Percentiles rank a stretch among this genome's conserved stretches.
phyloP scores from a whole-genome alignment of 306 rosid genomes.

The Ochetophila trinervis region DNA sequence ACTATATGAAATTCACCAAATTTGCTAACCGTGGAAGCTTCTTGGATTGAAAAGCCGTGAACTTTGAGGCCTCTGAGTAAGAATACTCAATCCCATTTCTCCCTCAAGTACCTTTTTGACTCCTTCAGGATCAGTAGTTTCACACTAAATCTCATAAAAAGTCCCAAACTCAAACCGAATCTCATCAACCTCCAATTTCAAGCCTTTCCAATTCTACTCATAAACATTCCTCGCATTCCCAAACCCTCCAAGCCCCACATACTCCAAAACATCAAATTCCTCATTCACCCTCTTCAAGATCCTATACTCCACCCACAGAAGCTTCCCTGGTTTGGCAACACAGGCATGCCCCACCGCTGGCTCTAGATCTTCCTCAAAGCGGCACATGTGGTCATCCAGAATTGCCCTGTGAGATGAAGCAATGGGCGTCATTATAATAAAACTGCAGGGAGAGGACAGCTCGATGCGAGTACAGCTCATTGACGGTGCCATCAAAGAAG shows the following conservation, averaged over 20 bases:
- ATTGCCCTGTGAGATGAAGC: slow-evolving; percentile 65
- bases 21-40: slow-evolving; percentile 30
- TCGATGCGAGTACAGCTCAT: slow-evolving; percentile 52
- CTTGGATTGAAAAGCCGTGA: slow-evolving; percentile 53
- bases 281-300: slow-evolving; percentile 62
- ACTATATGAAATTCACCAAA: background rate
- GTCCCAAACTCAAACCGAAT: slow-evolving; percentile 66
- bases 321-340: slow-evolving; percentile 52
- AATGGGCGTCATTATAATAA: slow-evolving; percentile 45
- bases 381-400: slow-evolving; percentile 64
- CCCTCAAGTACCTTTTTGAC: slow-evolving; percentile 71
- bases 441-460: slow-evolving; percentile 75
- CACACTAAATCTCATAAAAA: slow-evolving; percentile 79
- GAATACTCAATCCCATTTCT: slow-evolving; percentile 56
- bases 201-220: slow-evolving; percentile 82
- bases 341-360: slow-evolving; percentile 52
- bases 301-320: slow-evolving; percentile 57
- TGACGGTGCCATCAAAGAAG: slow-evolving; percentile 72
- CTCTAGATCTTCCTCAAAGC: slow-evolving; percentile 74
- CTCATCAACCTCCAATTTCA: slow-evolving; percentile 88
- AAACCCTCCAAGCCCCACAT: slow-evolving; percentile 75
- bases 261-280: slow-evolving; percentile 60
- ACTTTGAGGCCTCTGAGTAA: slow-evolving; percentile 56
- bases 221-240: slow-evolving; percentile 75
- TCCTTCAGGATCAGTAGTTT: slow-evolving; percentile 66